These are phyloP conservation scores for Leishmania tarentolae DNA, from an alignment of 208 protist genomes.

Conservation along the genomic window DNA sequence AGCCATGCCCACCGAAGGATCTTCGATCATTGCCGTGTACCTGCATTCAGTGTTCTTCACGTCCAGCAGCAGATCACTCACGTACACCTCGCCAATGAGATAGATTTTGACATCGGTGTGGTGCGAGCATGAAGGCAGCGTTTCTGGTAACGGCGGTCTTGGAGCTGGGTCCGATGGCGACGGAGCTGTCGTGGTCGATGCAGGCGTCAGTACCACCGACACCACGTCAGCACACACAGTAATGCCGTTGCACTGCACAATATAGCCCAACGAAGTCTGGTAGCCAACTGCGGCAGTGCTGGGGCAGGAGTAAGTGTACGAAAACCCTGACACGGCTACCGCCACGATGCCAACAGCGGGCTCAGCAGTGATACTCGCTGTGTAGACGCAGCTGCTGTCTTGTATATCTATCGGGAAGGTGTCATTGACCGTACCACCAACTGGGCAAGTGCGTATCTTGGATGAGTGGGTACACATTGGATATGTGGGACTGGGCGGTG, in stretches of 20 bases:
- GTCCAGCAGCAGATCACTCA: slow-evolving; percentile 32
- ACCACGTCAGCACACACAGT: slow-evolving; percentile 46
- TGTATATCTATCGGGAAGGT: slow-evolving; percentile 39
- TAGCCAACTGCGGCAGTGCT: slow-evolving; percentile 16
- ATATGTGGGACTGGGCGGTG: slow-evolving; percentile 1
- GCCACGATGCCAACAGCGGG: slow-evolving; percentile 28
- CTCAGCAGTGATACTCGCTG: slow-evolving; percentile 19
- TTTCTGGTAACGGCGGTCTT: slow-evolving; percentile 1
- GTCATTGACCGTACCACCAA: slow-evolving; percentile 16
- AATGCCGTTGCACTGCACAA: slow-evolving; percentile 34
- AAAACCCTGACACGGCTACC: slow-evolving; percentile 9
- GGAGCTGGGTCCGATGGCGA: slow-evolving; percentile 1
- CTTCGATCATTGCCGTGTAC: slow-evolving; percentile 31
- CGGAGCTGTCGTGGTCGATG: slow-evolving; percentile 5
- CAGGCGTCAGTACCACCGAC: slow-evolving; percentile 16
- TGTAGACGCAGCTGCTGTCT: slow-evolving; percentile 35
- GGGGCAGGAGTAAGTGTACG: slow-evolving; percentile 29
- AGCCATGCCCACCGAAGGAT: slow-evolving; percentile 32
- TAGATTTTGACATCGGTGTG: slow-evolving; percentile 28
- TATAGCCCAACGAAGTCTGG: slow-evolving; percentile 31
- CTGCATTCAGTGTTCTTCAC: slow-evolving; percentile 25
- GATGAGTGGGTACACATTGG: slow-evolving; percentile 19
- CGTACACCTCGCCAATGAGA: slow-evolving; percentile 28
- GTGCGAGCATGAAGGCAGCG: slow-evolving; percentile 33
- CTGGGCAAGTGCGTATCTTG: slow-evolving; percentile 30